Base-by-base conservation (phyloP, 2,329 filamentous ascomycete genomes). In the Beauveria sp. region DNA sequence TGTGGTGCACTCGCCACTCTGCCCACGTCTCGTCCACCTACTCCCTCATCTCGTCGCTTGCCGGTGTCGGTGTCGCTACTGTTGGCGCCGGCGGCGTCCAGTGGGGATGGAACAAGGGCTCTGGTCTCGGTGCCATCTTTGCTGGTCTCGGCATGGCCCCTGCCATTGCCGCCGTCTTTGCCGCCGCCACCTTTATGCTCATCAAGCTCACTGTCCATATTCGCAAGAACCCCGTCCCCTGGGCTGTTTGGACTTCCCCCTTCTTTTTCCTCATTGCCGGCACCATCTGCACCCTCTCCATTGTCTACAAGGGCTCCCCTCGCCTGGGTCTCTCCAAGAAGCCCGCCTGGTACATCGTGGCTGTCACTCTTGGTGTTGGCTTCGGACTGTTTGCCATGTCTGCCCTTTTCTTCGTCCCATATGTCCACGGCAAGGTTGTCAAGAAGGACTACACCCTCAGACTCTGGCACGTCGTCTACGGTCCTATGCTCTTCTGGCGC, bases 301-400 rank as follows among this genome's bases (percentile, higher is more conserved):
- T 93, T 67, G 88, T 92, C 67, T 91, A 90, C 82, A 91, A 92
- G 80, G 89, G 89, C 38, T 90, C 88, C 10, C 88, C 89, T 26
- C 86, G 79, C 63, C 81, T 90, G 34, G 80, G 81, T 24, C 77
- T 90, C 30, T 79, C 76, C 76, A 83, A 87, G 74, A 88, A 87
- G 78, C 86, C 88, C 1, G 73, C 74, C 9, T 86, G 82, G 81
- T 91, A 84, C 69, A 83, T 91, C 63, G 86, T 80, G 12, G 75
- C 81, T 16, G 87, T 91, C 63, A 86, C 85, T 20, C 69, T 91
- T 63, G 87, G 88, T 46, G 79, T 78, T 42, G 88, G 87, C 63
- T 77, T 73, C 52, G 87, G 84, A 62, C 74, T 91, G 40, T 78
- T 74, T 54, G 6, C 86, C 40, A 73, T 90, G 6, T 76, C 88